Evolutionary conservation across 2,329 filamentous ascomycete genomes (phyloP), one percentile per base, ranked within the genome.

Genomic region (Colletotrichum destructivum): DNA sequence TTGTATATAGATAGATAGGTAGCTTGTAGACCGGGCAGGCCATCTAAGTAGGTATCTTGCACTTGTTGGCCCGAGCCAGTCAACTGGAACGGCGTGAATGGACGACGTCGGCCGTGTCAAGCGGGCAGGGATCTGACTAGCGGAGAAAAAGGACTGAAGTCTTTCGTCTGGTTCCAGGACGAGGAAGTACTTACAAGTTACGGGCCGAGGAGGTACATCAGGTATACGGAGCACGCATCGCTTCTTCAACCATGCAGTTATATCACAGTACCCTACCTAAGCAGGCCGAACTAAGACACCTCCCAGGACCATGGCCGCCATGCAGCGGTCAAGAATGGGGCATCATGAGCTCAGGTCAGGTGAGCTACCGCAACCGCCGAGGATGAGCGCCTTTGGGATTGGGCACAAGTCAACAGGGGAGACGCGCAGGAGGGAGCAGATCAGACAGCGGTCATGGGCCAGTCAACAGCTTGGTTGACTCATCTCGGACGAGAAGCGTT

Each of bases 331-430:
- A 73, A 54, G 38, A 57, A 62, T 59, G 13, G 62, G 56, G 62
- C n/a, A 74, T 70, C 74, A 76, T 72, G 75, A 73, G 75, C 69
- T 73, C 72, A 75, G 78, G 76, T 78, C 77, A 77, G 73, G 76
- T 77, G 77, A 71, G 62, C 63, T 74, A 69, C 68, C 71, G 74
- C 72, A 73, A 73, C 73, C 71, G 72, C 75, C 69, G 74, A 75
- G 49, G 59, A 73, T 54, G 54, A 18, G 62, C 62, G 73, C 71
- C 71, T 75, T 67, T 61, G 60, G 74, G 74, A 78, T 77, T 73
- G 71, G 72, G 61, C 38, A 60, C 26, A 23, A 18, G 46, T 46
- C 75, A 74, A 74, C 69, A 72, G 70, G 70, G 76, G 60, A 63
- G 15, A 49, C 56, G 31, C 63, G 71, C 74, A 73, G 76, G 74